These are phyloP conservation scores for Dillenia suffruticosa DNA, from an alignment of 164 flowering plant genomes.

Conservation along the genomic window DNA sequence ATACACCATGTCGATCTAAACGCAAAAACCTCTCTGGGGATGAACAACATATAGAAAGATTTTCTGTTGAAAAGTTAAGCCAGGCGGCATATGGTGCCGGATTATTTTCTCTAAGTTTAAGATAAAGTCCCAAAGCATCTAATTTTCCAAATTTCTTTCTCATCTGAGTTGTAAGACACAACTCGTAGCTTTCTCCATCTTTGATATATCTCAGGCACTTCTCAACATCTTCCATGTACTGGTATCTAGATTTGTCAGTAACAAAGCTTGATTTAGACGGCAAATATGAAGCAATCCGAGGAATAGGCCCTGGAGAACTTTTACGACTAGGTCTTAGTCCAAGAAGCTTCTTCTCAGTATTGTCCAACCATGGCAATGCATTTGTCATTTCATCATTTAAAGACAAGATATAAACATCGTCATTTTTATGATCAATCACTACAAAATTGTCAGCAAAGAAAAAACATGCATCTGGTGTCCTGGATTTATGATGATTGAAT, in stretches of 20 bases:
- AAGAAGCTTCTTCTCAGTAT: slow-evolving; percentile 57
- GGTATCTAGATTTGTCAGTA: slow-evolving; percentile 65
- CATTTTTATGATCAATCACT: slow-evolving; percentile 65
- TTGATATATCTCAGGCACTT: slow-evolving; percentile 71
- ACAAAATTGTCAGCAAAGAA: slow-evolving; percentile 88
- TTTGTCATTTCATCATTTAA: slow-evolving; percentile 33
- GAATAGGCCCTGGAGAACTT: slow-evolving; percentile 10
- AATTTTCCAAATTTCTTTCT: slow-evolving; percentile 44
- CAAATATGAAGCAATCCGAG: slow-evolving; percentile 6
- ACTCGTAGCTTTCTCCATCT: slow-evolving; percentile 97
- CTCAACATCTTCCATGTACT: slow-evolving; percentile 65
- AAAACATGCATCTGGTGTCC: slow-evolving; percentile 92
- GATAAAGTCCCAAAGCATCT: slow-evolving; percentile 65
- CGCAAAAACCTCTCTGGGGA: slow-evolving; percentile 93
- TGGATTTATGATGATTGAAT: slow-evolving; percentile 61
- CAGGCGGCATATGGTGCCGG: slow-evolving; percentile 99
- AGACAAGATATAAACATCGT: slow-evolving; percentile 72
- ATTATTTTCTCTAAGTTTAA: slow-evolving; percentile 69
- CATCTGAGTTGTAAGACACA: slow-evolving; percentile 88
- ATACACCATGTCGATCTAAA: slow-evolving; percentile 53
- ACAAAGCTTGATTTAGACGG: slow-evolving; percentile 33
- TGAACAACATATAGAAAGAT: slow-evolving; percentile 76
- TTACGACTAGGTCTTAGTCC: slow-evolving; percentile 22
- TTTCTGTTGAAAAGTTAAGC: slow-evolving; percentile 75
- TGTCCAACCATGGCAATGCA: slow-evolving; percentile 59